Evolutionary conservation across 169 alveolate species (phyloP).

Genomic region (Eimeria zaria): DNA sequence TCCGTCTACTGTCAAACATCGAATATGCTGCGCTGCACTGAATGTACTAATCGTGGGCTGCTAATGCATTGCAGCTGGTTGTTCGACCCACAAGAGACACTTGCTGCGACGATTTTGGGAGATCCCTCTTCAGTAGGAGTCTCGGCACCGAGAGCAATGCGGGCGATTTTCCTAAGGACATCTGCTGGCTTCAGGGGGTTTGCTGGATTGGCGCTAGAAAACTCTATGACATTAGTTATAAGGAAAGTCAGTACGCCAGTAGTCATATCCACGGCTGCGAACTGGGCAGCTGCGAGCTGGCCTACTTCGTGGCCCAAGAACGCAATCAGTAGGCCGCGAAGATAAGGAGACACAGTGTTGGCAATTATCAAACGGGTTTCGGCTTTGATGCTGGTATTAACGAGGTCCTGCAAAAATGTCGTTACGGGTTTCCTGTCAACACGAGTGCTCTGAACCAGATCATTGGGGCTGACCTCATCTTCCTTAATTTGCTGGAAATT

Average conservation of each 20-base stretch:
- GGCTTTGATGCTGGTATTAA: constrained; percentile 9
- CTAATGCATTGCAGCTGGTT: background rate
- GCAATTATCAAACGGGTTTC: constrained; percentile 29
- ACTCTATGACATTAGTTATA: background rate
- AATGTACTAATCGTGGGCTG: background rate
- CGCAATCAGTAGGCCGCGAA: constrained; percentile 46
- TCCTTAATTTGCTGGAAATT: background rate
- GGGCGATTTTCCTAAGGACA: constrained; percentile 28
- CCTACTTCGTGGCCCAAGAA: constrained; percentile 55
- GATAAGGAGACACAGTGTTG: background rate
- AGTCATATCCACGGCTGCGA: constrained; percentile 47
- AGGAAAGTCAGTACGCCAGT: constrained; percentile 34
- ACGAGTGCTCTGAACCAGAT: background rate
- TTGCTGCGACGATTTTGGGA: constrained; percentile 15
- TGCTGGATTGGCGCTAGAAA: background rate
- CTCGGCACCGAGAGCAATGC: constrained; percentile 59
- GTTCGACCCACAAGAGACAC: constrained; percentile 28
- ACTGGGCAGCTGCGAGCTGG: constrained; percentile 48
- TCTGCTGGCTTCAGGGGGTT: constrained; percentile 36
- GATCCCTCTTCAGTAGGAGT: background rate
- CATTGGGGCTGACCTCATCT: constrained; percentile 4
- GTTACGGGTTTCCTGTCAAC: constrained; percentile 44
- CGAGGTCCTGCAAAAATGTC: constrained; percentile 11
- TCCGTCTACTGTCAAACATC: background rate
- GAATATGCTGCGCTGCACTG: background rate